Percentiles rank a stretch among this genome's conserved stretches.
Evolutionary conservation across 1,139 yeast genomes (phyloP).

Genomic region (Lodderomyces parapsilosis): DNA sequence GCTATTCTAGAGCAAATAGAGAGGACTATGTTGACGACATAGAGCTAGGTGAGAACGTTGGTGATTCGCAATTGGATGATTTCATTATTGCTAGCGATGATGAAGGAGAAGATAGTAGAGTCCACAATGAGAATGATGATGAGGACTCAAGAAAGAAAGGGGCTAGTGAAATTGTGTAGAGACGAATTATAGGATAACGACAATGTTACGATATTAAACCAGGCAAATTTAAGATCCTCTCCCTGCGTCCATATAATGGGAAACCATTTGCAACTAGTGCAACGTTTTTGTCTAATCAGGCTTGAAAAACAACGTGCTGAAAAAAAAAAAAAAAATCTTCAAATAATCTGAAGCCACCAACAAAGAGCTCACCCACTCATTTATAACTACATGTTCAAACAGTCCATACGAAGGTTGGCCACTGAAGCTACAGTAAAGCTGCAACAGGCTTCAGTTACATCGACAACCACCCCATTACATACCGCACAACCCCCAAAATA

Average conservation of each 20-base stretch:
- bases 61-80: slow-evolving; percentile 18
- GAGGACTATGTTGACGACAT: slow-evolving; percentile 30
- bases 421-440: slow-evolving; percentile 21
- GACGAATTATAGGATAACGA: not conserved
- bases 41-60: slow-evolving; percentile 34
- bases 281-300: not conserved
- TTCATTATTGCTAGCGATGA: slow-evolving; percentile 49
- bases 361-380: not conserved
- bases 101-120: slow-evolving; percentile 21
- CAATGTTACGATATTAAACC: not conserved
- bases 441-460: slow-evolving; percentile 8
- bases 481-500: slow-evolving; percentile 60
- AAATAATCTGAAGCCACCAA: not conserved
- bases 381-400: slow-evolving; percentile 22
- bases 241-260: not conserved
- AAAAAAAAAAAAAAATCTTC: not conserved
- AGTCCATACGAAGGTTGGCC: slow-evolving; percentile 32
- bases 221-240: not conserved
- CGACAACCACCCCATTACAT: slow-evolving; percentile 17
- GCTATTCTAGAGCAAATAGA: slow-evolving; percentile 24
- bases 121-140: not conserved
- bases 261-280: not conserved
- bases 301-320: not conserved
- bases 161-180: not conserved
- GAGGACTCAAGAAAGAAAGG: not conserved